Percentiles rank a stretch among this genome's conserved stretches.
phyloP scores from a whole-genome alignment of 106 monocot genomes.

The Chionographis japonica region DNA sequence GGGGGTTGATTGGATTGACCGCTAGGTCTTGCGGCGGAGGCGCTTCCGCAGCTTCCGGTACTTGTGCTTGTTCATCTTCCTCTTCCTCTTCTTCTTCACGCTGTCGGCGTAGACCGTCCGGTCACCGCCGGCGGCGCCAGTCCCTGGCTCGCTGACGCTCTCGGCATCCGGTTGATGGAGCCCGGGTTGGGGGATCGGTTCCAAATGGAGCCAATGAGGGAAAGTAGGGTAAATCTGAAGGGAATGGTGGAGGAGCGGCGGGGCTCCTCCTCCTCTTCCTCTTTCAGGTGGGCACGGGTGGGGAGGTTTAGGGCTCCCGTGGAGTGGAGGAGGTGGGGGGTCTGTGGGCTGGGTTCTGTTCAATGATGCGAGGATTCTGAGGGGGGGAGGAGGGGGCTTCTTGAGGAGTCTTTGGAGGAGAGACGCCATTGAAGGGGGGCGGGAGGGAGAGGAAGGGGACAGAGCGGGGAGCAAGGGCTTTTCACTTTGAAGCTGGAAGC shows the following conservation, averaged over 20 bases:
- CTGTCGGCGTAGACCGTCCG: conserved; percentile 39
- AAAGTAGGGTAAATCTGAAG: conserved; percentile 9
- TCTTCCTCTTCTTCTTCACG: conserved; percentile 58
- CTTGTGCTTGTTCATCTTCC: conserved; percentile 63
- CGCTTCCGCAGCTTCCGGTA: conserved; percentile 32
- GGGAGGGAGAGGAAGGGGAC: neutral
- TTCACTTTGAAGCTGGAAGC: too few relatives aligned
- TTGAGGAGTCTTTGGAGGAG: conserved; percentile 7
- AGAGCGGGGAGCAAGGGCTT: neutral
- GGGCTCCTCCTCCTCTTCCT: neutral
- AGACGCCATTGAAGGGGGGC: conserved; percentile 6
- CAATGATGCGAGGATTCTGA: conserved; percentile 1
- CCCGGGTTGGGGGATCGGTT: neutral
- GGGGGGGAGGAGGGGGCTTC: neutral
- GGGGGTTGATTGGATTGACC: neutral
- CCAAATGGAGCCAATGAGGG: neutral
- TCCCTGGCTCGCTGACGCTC: neutral
- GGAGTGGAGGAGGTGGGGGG: neutral
- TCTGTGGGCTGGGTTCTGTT: too few relatives aligned
- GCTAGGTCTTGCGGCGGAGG: conserved; percentile 34
- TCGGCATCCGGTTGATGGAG: neutral
- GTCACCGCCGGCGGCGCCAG: neutral
- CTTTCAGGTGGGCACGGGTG: neutral
- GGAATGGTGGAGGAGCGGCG: neutral
- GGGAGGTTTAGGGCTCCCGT: neutral